Evolutionary conservation across 495 filamentous ascomycete species (phyloP), one percentile per base, ranked within the genome.

Genomic region (Trichoderma asperelloides): DNA sequence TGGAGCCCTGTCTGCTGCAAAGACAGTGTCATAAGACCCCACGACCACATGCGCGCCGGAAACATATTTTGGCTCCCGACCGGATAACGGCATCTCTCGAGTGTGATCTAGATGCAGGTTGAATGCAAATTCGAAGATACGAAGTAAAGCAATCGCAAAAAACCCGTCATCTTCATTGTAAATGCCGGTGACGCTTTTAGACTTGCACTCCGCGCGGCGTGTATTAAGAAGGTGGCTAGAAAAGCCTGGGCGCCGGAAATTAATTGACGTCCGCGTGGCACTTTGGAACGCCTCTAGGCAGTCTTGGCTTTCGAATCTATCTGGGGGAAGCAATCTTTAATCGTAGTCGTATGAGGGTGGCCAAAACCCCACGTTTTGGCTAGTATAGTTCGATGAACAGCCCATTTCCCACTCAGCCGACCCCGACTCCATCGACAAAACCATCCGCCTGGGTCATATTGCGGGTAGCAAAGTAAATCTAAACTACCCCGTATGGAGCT

Each of bases 321-420:
- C 18, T 51, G 18, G 7, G 21, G 47, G 5, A 16, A n/a, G 47
- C 4, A 51, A 51, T 21, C 2, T 1, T 51, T 51, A 18, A 60
- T 60, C 55, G 55, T 37, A 27, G 9, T 60, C 55, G 55, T 60
- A 60, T 25, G 55, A 60, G 55, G 55, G 55, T 25, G 55, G 25
- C 55, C 25, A n/a, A 23, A 28, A 60, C 55, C 55, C 55, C 55
- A 60, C 23, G 55, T 30, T 60, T 60, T 15, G 23, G 33, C 33
- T 37, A 37, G 33, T 7, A 23, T 60, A 60, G 55, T 60, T 60
- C 55, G 55, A 60, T 60, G 55, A 60, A 30, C 55, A 60, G 55
- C 25, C 55, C 55, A 60, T 60, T 51, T 60, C 55, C 55, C 55
- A 25, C 55, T 60, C 55, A 60, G 55, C 55, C 55, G 23, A 60